Base-by-base conservation (phyloP, 1,284 basidiomycete species). In the Phylloboletellus chloephorus region DNA sequence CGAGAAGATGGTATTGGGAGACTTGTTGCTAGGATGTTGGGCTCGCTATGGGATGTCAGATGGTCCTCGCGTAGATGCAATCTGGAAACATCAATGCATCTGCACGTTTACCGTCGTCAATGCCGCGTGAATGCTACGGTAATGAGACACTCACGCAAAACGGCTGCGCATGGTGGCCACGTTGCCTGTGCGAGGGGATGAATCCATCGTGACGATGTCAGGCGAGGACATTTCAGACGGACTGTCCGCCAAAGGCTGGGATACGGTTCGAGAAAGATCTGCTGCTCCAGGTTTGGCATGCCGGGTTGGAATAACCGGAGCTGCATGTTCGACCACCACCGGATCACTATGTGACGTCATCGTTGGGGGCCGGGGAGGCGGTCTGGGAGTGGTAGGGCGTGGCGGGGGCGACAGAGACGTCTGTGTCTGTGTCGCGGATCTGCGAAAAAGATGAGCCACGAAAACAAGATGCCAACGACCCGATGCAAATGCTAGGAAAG, bases 21-120 rank as follows among this genome's bases (percentile, higher is more conserved):
- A 20, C 50, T 62, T 0, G 60, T 43, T 15, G 51, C 26, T 3
- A 60, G 31, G 21, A 60, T 63, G 16, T 44, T 50, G n/a, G 49
- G 58, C 29, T 64, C 60, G 20, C 25, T 44, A 12, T 48, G 36
- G 1, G 40, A 49, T 3, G 50, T 39, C 13, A 31, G 29, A 36
- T 35, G 38, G 9, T 60, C 56, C 4, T 55, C 44, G 15, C 33
- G 43, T 13, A 12, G 15, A 37, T 30, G 21, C 16, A 7, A 13
- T 32, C 47, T 51, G n/a, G 39, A 39, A 15, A 17, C 17, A 33
- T 41, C 44, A 20, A 42, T 39, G 11, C 39, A 22, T n/a, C 60
- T 50, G 30, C 4, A 29, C 5, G 10, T 13, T 17, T 10, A 31
- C 10, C 13, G 13, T 40, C 13, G 15, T 29, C 7, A 22, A 5